Evolutionary conservation across 179 eudicot genomes (phyloP).

Genomic region (Silene coronaria): DNA sequence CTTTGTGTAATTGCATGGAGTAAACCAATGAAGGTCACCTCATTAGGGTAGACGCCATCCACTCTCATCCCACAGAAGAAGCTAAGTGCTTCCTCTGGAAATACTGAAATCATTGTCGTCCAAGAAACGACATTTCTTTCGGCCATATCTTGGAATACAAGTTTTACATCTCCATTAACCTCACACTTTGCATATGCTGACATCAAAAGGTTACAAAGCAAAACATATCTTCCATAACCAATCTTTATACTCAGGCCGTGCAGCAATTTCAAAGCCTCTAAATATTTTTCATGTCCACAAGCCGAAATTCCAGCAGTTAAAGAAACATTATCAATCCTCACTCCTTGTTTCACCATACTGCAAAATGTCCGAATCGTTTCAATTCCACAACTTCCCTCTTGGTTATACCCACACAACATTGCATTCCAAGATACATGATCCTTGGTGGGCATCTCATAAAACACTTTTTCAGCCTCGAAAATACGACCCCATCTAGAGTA

Average conservation of each 20-base stretch:
- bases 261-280: constrained; percentile 53
- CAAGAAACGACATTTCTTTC: constrained; percentile 79
- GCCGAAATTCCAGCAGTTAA: constrained; percentile 63
- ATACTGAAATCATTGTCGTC: constrained; percentile 80
- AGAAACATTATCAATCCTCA: constrained; percentile 69
- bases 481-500: constrained; percentile 61
- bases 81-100: constrained; percentile 47
- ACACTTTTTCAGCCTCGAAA: constrained; percentile 60
- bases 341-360: constrained; percentile 52
- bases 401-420: constrained; percentile 68
- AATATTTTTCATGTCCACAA: constrained; percentile 54
- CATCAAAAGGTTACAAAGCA: constrained; percentile 70
- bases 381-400: constrained; percentile 54
- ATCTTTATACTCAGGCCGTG: constrained; percentile 54
- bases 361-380: constrained; percentile 50
- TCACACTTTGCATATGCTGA: constrained; percentile 74
- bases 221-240: constrained; percentile 42
- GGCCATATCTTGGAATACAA: constrained; percentile 49
- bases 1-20: constrained; percentile 58
- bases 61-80: constrained; percentile 63
- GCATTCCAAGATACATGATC: constrained; percentile 95
- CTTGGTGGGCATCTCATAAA: constrained; percentile 55
- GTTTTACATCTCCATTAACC: constrained; percentile 40
- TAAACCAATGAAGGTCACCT: constrained; percentile 65
- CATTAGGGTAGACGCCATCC: constrained; percentile 72